Percentiles rank a stretch among this genome's conserved stretches.
Conservation (phyloP, 192 early-diverging fungal species). For the Entomortierella chlamydospora region DNA sequence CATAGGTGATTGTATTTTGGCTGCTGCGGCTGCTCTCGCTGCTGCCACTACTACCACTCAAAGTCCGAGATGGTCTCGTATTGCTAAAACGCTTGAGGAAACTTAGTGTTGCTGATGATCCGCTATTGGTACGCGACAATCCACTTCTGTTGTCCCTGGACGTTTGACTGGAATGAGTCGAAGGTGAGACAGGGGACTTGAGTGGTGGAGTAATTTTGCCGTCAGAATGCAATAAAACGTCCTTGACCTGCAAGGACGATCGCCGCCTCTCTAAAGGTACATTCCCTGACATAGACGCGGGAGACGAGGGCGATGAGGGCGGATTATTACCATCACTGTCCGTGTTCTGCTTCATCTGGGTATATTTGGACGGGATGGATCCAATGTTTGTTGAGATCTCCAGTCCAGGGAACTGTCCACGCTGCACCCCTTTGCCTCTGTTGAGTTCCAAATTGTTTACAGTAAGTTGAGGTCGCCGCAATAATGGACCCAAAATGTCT, state of each 20-base stretch:
- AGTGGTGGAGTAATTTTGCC: slow-evolving; percentile 35
- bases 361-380: slow-evolving; percentile 15
- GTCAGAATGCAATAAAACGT: slow-evolving; percentile 39
- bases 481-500: slow-evolving; percentile 6
- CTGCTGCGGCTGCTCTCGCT: slow-evolving; percentile 2
- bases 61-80: slow-evolving; percentile 16
- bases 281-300: slow-evolving; percentile 5
- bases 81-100: slow-evolving; percentile 33
- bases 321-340: not conserved
- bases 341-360: not conserved
- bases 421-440: not conserved
- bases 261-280: slow-evolving; percentile 14
- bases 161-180: slow-evolving; percentile 6
- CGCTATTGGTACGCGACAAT: not conserved
- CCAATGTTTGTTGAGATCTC: slow-evolving; percentile 4
- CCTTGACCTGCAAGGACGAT: slow-evolving; percentile 40
- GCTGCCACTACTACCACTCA: slow-evolving; percentile 3
- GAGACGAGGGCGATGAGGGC: slow-evolving; percentile 19
- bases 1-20: slow-evolving; percentile 10
- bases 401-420: slow-evolving; percentile 10
- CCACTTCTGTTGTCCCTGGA: slow-evolving; percentile 3
- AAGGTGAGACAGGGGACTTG: slow-evolving; percentile 38
- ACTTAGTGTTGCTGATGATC: slow-evolving; percentile 22
- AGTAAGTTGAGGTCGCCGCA: slow-evolving; percentile 5
- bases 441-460: not conserved